A percentile compares a stretch with the other conserved stretches of the same genome.
Evolutionary conservation across 2,329 filamentous ascomycete genomes (phyloP).

Genomic region (Talaromyces sp.): DNA sequence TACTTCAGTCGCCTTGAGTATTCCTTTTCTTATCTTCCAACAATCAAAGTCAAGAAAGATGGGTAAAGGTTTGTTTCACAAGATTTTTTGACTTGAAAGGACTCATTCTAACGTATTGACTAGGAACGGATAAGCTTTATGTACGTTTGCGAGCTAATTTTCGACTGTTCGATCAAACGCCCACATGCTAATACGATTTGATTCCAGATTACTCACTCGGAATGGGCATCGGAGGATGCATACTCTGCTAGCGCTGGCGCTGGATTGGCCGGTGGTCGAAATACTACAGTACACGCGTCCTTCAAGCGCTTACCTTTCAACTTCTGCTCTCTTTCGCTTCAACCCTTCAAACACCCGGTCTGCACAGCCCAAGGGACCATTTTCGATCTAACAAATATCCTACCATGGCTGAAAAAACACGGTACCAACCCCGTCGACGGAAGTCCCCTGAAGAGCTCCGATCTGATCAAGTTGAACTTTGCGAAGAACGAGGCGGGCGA

Average conservation of each 20-base stretch:
- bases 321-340: constrained; percentile 92
- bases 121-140: constrained; percentile 52
- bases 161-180: not conserved
- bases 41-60: constrained; percentile 21
- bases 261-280: constrained; percentile 56
- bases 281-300: constrained; percentile 52
- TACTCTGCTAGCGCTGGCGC: constrained; percentile 78
- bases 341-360: constrained; percentile 91
- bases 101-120: constrained; percentile 8
- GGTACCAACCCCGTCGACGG: constrained; percentile 89
- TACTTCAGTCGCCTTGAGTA: not conserved
- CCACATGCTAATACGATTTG: constrained; percentile 20
- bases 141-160: constrained; percentile 30
- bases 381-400: constrained; percentile 92
- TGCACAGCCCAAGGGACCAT: constrained; percentile 84
- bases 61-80: constrained; percentile 38
- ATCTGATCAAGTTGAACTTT: constrained; percentile 88
- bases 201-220: constrained; percentile 82
- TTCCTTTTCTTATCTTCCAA: not conserved
- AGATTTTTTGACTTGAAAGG: not conserved
- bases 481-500: constrained; percentile 87
- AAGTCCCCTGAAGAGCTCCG: constrained; percentile 69
- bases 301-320: constrained; percentile 96
- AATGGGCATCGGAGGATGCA: constrained; percentile 90
- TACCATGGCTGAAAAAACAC: constrained; percentile 91